Base-by-base conservation (phyloP, 208 protist genomes). In the Trypanosoma cruzi region DNA sequence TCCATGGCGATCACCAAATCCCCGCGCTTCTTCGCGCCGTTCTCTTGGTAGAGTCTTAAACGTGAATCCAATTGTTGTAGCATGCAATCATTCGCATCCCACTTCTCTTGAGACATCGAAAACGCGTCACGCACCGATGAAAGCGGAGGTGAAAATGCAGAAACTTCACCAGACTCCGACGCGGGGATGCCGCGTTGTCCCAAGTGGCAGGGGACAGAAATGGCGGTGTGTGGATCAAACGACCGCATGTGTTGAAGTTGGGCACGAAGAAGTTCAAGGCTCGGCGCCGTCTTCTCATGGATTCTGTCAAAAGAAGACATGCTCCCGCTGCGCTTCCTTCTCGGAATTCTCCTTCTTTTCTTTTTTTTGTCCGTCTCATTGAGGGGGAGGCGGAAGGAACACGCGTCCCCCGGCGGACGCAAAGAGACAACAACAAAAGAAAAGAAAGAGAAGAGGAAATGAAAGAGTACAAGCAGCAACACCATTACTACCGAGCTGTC, bases 171-270 rank as follows among this genome's bases (percentile, higher is more conserved):
- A n/a, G 49, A 22, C 49, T 31, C 20, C 31, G 5, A 1, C 22
- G n/a, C 28, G 37, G 2, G 24, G 5, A 34, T 37, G 37, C 58
- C 20, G 18, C 26, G 32, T 22, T 34, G 58, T 5, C 0, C 22
- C 55, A 26, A 3, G 1, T 6, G 16, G 3, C 14, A 44, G 36
- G 13, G 37, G n/a, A 34, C 22, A 46, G 7, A 2, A 32, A n/a
- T 26, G 0, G 37, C 37, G 18, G 22, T 18, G 28, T 22, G 58
- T 24, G 14, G 7, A 22, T 28, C 40, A n/a, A 34, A 16, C 57
- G 63, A 46, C 8, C 57, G 66, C 66, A 71, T 71, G 31, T 49
- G 31, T 40, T 58, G 42, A 52, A 71, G 57, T 46, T 71, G 66
- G 18, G 10, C 26, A 55, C 66, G 66, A 0, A 71, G 57, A 20